A percentile compares a stretch with the other conserved stretches of the same genome.
phyloP scores from a whole-genome alignment of 2,329 filamentous ascomycete species.

The Ambrosiella cleistominuta region DNA sequence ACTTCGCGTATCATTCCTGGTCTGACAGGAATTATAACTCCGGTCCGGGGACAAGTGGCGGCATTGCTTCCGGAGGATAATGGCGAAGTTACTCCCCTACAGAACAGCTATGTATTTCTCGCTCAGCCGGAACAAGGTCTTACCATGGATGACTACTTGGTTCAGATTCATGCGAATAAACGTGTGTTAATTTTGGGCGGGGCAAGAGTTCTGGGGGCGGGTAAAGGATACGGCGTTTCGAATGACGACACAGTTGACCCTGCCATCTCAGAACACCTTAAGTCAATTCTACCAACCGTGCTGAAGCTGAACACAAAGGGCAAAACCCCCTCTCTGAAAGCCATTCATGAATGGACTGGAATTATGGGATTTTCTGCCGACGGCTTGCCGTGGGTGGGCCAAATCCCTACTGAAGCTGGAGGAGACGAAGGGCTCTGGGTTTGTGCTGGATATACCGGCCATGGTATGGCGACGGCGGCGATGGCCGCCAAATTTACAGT shows the following conservation, averaged over 20 bases:
- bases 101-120: slow-evolving; percentile 47
- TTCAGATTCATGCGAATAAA: slow-evolving; percentile 43
- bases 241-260: slow-evolving; percentile 42
- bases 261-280: slow-evolving; percentile 37
- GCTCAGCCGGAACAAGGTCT: slow-evolving; percentile 19
- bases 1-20: slow-evolving; percentile 56
- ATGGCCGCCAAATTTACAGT: slow-evolving; percentile 47
- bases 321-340: slow-evolving; percentile 27
- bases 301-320: neutral
- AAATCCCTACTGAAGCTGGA: slow-evolving; percentile 34
- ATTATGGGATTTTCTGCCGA: slow-evolving; percentile 65
- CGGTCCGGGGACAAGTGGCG: slow-evolving; percentile 57
- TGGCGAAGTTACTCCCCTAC: slow-evolving; percentile 22
- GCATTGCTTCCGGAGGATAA: slow-evolving; percentile 40
- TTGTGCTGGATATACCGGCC: slow-evolving; percentile 50
- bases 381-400: slow-evolving; percentile 51
- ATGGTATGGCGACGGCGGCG: slow-evolving; percentile 61
- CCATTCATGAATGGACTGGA: slow-evolving; percentile 55
- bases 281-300: slow-evolving; percentile 22
- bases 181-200: slow-evolving; percentile 55
- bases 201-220: slow-evolving; percentile 35
- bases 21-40: slow-evolving; percentile 56
- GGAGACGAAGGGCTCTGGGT: slow-evolving; percentile 42
- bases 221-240: slow-evolving; percentile 35
- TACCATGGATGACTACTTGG: slow-evolving; percentile 52